Evolutionary conservation across 345 rosid genomes (phyloP), one percentile per base, ranked within the genome.

Genomic region (Chamaenerion angustifolium): DNA sequence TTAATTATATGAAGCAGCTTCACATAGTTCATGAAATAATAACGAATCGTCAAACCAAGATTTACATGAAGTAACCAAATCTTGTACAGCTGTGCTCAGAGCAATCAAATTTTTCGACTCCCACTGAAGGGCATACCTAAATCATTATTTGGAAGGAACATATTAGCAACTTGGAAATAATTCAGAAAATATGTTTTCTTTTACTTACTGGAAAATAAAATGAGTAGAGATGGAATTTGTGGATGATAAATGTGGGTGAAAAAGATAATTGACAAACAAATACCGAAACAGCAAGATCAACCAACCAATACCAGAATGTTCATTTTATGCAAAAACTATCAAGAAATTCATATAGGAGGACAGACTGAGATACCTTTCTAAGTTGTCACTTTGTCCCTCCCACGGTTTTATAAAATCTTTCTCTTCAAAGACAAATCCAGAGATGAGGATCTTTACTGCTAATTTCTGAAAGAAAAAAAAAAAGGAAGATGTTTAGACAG

Each of bases 51-150:
- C 25, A 21, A 21, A 21, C 25, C 25, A 21, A 21, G 25, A 21
- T 21, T 80, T 88, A 88, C 97, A 78, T 78, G 96, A 87, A 59
- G 95, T 87, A 63, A 92, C 85, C 95, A 89, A 92, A 69, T 92
- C 98, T 69, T 80, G 93, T 75, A 92, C 80, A n/a, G 95, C 88
- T 47, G 95, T 83, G 85, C 98, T 87, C 70, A 92, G 81, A 62
- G 87, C 87, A 57, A 87, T 76, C 56, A 92, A 75, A 69, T 83
- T 80, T 68, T 76, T 71, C 23, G 96, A 79, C 71, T 92, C 98
- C 96, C 98, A 87, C 70, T 80, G 92, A 64, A 87, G 70, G 6
- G 68, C 87, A 71, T 85, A 85, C 79, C 98, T 92, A 65, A 54
- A 55, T 53, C 8, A 31, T 31, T 7, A 46, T 35, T 49, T 16